Evolutionary conservation across 441 rosid genomes (phyloP), one percentile per base, ranked within the genome.

Genomic region (Sinapis alba): DNA sequence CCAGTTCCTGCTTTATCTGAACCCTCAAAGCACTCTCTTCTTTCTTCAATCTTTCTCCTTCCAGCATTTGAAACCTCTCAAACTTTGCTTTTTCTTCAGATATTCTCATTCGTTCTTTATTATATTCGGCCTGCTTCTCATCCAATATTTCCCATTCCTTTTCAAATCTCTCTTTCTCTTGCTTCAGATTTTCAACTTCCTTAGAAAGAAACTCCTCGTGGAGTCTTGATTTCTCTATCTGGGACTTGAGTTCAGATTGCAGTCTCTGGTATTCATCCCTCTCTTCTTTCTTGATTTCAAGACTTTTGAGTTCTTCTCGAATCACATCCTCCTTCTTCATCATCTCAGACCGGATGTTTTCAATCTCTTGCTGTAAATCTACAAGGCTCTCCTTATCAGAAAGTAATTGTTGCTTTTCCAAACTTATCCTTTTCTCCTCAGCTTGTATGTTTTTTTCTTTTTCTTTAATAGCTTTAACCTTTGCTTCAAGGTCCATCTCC

Each of bases 141-240:
- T 90, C 94, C 84, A 94, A 81, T 73, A 76, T 86, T 74, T 87
- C 91, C 91, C 95, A 86, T 62, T 92, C 98, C 77, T 85, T 87
- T 86, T 90, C 91, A 84, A 91, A 92, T 61, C 75, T 90, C 75
- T 88, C 88, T 76, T 84, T 88, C 72, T 95, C 94, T 76, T 75
- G 85, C 71, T 88, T 87, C 80, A 95, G 83, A 72, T 89, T 91
- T 51, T 89, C 90, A 65, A 65, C 78, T 79, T 89, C 93, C 83
- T 81, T 89, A 68, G 84, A 69, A 81, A 95, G 93, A 71, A 76
- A 84, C 81, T 92, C 93, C 76, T 84, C 87, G 69, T 83, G 87
- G 69, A 16, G 62, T 77, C 88, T 79, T 74, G 85, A 88, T 66
- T 77, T 90, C 78, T 86, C 90, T 73, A 91, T 62, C 83, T 95